These are phyloP conservation scores for Aspergillus ostianus DNA, from an alignment of 495 filamentous ascomycete genomes.

Conservation along the genomic window DNA sequence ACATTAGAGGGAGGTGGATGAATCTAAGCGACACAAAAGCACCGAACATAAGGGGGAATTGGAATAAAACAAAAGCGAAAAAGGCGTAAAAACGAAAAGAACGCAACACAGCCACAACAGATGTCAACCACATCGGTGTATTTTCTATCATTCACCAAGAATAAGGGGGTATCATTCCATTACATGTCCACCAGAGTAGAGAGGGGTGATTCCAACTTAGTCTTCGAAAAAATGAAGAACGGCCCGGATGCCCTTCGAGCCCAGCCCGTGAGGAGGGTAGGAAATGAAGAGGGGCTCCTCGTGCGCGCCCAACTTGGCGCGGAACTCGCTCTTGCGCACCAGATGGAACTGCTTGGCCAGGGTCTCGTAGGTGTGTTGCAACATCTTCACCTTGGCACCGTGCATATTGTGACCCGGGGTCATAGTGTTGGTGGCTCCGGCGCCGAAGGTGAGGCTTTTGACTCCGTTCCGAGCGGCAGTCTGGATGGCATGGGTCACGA, in stretches of 20 bases:
- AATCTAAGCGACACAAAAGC: conserved; percentile 2
- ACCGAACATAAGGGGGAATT: conserved; percentile 27
- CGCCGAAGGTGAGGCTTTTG: conserved; percentile 73
- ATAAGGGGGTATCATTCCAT: not conserved
- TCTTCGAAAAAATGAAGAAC: conserved; percentile 84
- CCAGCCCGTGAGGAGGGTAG: conserved; percentile 77
- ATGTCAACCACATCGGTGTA: conserved; percentile 1
- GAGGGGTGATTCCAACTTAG: conserved; percentile 18
- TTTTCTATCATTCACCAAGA: not conserved
- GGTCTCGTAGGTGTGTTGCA: conserved; percentile 72
- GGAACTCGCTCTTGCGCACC: conserved; percentile 79
- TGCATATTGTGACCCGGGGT: conserved; percentile 72
- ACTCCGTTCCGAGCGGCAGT: conserved; percentile 60
- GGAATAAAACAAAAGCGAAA: conserved; percentile 6
- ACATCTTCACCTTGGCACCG: conserved; percentile 67
- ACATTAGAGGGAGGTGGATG: not conserved
- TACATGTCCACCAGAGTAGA: not conserved
- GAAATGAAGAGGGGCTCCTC: conserved; percentile 80
- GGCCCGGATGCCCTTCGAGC: conserved; percentile 70
- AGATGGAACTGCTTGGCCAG: conserved; percentile 76
- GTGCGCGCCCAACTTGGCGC: conserved; percentile 76
- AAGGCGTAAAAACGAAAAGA: not conserved
- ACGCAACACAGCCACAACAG: conserved; percentile 1
- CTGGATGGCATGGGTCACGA: conserved; percentile 76
- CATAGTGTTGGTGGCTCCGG: conserved; percentile 65